Percentiles rank a stretch among this genome's conserved stretches.
phyloP scores from a whole-genome alignment of 1,139 yeast genomes.

The Taphrina sp. region DNA sequence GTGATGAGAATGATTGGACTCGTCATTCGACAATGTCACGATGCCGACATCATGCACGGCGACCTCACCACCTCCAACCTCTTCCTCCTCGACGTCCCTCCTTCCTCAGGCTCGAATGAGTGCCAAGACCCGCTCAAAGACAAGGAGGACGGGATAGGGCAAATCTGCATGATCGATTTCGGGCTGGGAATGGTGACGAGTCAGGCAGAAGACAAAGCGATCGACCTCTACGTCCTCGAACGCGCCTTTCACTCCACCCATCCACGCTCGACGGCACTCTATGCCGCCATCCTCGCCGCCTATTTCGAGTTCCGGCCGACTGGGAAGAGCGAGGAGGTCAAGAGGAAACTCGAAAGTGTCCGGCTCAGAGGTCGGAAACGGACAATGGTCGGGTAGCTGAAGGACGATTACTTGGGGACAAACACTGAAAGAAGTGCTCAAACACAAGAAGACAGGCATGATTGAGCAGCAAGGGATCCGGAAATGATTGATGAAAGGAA shows the following conservation, averaged over 20 bases:
- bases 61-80: slow-evolving; percentile 91
- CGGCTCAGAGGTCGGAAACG: slow-evolving; percentile 91
- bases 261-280: slow-evolving; percentile 63
- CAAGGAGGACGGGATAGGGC: too few species aligned
- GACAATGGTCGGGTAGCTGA: slow-evolving; percentile 91
- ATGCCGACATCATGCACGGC: slow-evolving; percentile 82
- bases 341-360: slow-evolving; percentile 72
- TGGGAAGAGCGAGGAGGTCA: slow-evolving; percentile 44
- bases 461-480: too few species aligned
- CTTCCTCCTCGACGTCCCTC: slow-evolving; percentile 53
- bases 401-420: too few species aligned
- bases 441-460: too few species aligned
- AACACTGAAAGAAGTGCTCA: too few species aligned
- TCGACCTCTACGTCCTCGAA: slow-evolving; percentile 89
- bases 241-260: slow-evolving; percentile 90
- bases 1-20: slow-evolving; percentile 55
- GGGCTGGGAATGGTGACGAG: slow-evolving; percentile 80
- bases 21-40: slow-evolving; percentile 70
- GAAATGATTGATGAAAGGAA: too few species aligned
- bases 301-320: slow-evolving; percentile 48
- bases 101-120: too few species aligned
- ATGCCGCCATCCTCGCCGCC: slow-evolving; percentile 70
- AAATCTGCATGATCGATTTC: slow-evolving; percentile 75
- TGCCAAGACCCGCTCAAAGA: too few species aligned
- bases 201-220: slow-evolving; percentile 89